Conservation (phyloP, 2,329 filamentous ascomycete species). For the Plenodomus tracheiphilus region DNA sequence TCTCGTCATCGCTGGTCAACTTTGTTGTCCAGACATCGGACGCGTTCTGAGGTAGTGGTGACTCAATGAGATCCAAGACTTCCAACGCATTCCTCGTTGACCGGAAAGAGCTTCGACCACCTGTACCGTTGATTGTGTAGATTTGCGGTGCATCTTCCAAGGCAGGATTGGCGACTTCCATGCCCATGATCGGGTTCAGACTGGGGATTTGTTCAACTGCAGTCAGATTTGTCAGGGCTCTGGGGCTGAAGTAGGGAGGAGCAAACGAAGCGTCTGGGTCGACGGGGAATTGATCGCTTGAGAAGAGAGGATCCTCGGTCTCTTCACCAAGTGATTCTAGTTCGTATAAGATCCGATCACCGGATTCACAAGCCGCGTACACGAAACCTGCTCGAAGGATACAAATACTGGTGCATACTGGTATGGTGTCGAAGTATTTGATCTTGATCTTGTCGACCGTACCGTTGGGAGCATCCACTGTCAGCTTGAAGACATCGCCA, state of each 20-base stretch:
- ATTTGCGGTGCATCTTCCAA: slow-evolving; percentile 96
- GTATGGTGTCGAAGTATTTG: slow-evolving; percentile 97
- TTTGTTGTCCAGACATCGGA: slow-evolving; percentile 96
- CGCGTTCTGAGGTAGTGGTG: slow-evolving; percentile 84
- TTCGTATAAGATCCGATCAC: slow-evolving; percentile 93
- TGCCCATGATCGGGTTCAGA: slow-evolving; percentile 88
- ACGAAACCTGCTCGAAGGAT: slow-evolving; percentile 96
- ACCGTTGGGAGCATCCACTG: slow-evolving; percentile 76
- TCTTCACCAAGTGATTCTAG: slow-evolving; percentile 97
- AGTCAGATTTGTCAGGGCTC: slow-evolving; percentile 78
- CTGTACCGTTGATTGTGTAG: slow-evolving; percentile 86
- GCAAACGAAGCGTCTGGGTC: slow-evolving; percentile 73
- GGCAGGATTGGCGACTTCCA: slow-evolving; percentile 87
- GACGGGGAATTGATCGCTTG: slow-evolving; percentile 78
- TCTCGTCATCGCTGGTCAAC: slow-evolving; percentile 76
- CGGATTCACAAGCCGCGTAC: slow-evolving; percentile 88
- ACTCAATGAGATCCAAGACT: slow-evolving; percentile 94
- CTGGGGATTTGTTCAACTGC: slow-evolving; percentile 83
- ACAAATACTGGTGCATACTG: slow-evolving; percentile 81
- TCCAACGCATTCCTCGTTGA: slow-evolving; percentile 91
- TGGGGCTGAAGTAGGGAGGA: slow-evolving; percentile 82
- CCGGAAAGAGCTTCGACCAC: slow-evolving; percentile 86
- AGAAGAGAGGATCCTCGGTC: slow-evolving; percentile 84
- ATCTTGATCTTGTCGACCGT: slow-evolving; percentile 78
- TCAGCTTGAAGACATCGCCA: slow-evolving; percentile 97